A percentile compares a stretch with the other conserved stretches of the same genome.
These are phyloP conservation scores for Orbilia javanica DNA, from an alignment of 2,329 filamentous ascomycete genomes.

Conservation along the genomic window DNA sequence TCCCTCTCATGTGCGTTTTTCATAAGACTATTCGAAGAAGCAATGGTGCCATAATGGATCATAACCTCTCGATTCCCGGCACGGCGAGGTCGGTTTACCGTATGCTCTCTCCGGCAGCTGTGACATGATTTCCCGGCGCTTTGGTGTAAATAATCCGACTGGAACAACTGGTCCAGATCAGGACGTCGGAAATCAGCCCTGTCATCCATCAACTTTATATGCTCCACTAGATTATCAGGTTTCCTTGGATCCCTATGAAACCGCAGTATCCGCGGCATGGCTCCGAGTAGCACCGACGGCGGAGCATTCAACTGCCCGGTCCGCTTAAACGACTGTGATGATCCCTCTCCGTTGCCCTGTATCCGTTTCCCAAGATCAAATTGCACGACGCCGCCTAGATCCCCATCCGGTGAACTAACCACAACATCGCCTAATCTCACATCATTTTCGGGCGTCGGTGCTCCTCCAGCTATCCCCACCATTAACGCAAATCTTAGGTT, in stretches of 20 bases:
- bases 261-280: not conserved
- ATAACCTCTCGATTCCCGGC: not conserved
- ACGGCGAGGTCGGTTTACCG: not conserved
- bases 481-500: conserved; percentile 24
- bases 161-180: not conserved
- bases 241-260: conserved; percentile 1
- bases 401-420: not conserved
- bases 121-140: not conserved
- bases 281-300: not conserved
- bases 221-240: conserved; percentile 22
- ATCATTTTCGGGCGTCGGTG: conserved; percentile 7
- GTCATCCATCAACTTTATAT: conserved; percentile 43
- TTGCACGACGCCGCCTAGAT: conserved; percentile 10
- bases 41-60: conserved; percentile 32
- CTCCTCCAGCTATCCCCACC: conserved; percentile 33
- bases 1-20: conserved; percentile 9
- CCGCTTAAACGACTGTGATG: not conserved
- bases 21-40: conserved; percentile 26
- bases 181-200: not conserved
- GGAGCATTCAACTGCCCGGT: conserved; percentile 3
- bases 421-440: conserved; percentile 20
- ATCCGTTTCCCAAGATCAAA: conserved; percentile 9
- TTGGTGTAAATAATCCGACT: not conserved
- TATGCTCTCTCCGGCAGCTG: not conserved
- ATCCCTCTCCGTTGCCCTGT: not conserved